phyloP scores from a whole-genome alignment of 2,329 filamentous ascomycete genomes.

The Aspergillaceae sp. region DNA sequence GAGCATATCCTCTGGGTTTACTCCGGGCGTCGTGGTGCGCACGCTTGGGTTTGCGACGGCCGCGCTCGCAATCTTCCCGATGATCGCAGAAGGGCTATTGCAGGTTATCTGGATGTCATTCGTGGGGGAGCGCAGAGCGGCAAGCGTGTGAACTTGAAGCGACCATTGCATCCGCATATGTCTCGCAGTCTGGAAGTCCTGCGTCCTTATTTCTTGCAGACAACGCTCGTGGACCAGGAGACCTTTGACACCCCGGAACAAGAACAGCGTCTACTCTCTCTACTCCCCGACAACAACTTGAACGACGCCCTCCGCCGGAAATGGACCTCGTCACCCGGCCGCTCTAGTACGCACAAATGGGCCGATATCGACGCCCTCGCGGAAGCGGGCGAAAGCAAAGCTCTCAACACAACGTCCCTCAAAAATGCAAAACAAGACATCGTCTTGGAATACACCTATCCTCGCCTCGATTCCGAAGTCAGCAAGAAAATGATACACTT shows the following conservation, averaged over 20 bases:
- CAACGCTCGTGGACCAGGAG: slow-evolving; percentile 76
- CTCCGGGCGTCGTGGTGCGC: slow-evolving; percentile 87
- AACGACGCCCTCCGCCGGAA: slow-evolving; percentile 75
- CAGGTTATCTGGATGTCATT: slow-evolving; percentile 83
- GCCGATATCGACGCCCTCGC: slow-evolving; percentile 83
- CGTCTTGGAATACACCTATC: slow-evolving; percentile 95
- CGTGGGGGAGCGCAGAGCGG: slow-evolving; percentile 76
- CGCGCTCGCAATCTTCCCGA: slow-evolving; percentile 78
- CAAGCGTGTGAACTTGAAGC: slow-evolving; percentile 74
- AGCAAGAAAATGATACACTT: slow-evolving; percentile 97
- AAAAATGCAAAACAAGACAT: slow-evolving; percentile 92
- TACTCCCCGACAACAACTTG: slow-evolving; percentile 72
- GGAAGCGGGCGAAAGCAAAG: slow-evolving; percentile 62
- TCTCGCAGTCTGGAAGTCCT: slow-evolving; percentile 77
- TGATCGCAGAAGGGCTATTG: slow-evolving; percentile 72
- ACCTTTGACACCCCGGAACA: slow-evolving; percentile 67
- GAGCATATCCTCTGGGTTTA: slow-evolving; percentile 98
- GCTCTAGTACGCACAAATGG: slow-evolving; percentile 77
- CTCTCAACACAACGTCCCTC: slow-evolving; percentile 64
- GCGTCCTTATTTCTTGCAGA: slow-evolving; percentile 71
- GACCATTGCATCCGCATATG: slow-evolving; percentile 85
- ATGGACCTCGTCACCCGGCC: slow-evolving; percentile 76
- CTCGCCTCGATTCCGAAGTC: slow-evolving; percentile 90
- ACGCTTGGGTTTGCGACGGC: slow-evolving; percentile 96
- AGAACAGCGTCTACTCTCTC: slow-evolving; percentile 67